Base-by-base conservation (phyloP, 345 rosid species). In the Syzygium grande region DNA sequence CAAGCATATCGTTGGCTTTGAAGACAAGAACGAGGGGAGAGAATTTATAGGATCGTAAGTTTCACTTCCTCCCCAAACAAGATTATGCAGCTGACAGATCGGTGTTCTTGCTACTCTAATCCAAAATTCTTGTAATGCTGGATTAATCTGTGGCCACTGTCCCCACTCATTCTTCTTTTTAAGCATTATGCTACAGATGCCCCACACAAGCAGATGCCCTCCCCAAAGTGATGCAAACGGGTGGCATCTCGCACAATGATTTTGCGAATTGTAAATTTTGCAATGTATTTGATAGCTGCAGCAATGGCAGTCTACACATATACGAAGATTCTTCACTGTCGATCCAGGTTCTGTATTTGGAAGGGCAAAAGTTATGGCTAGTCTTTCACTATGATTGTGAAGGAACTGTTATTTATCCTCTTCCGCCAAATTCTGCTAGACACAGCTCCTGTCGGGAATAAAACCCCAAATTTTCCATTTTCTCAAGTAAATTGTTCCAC, bases 191-290 rank as follows among this genome's bases (percentile, higher is more conserved):
- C 14, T 2, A 73, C 25, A 19, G 49, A 73, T 34, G 65, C 78
- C 84, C 58, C 9, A 51, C 85, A 55, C 3, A 9, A 87, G 87
- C 84, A 73, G 85, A 84, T 84, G 43, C 87, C 86, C 55, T 77
- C 87, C 49, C 73, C 86, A 84, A 84, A 68, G 23, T 68, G 88
- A 89, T 84, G 90, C 52, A 87, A 84, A 84, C 59, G 58, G 52
- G 80, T 52, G 79, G 88, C 59, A 68, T 84, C 87, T 58, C 52
- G 52, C 30, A 84, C 87, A 84, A 15, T 68, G 52, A 86, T 89
- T 84, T 41, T 73, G 30, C 54, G 41, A 51, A 65, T 38, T 29
- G 87, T 88, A 79, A 88, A 59, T 52, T 59, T 86, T 21, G 88
- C 77, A 59, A 89, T 89, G n/a, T 51, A 84, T 83, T 84, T 34